Evolutionary conservation across 208 protist genomes (phyloP), one percentile per base, ranked within the genome.

Genomic region (Trypanosomatidae sp.): DNA sequence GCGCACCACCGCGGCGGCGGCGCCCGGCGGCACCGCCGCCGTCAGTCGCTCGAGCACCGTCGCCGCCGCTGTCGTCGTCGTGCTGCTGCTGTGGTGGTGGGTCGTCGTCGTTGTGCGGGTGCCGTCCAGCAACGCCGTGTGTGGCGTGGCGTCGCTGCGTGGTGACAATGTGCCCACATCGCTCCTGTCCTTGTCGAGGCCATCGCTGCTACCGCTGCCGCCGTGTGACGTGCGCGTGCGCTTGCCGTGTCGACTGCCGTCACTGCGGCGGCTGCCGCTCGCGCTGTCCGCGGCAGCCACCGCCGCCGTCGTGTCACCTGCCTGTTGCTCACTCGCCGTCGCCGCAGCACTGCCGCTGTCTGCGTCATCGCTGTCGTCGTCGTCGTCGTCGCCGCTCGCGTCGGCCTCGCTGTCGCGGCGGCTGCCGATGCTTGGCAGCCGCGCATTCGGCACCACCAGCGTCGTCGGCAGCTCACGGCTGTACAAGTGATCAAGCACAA

Each of bases 41-140:
- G 58, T 41, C 24, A 87, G 61, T 6, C 66, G 68, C 52, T 82
- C 67, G 20, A 59, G 56, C 23, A 78, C 66, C 0, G 71, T 85
- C 13, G 71, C 54, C 28, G n/a, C n/a, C n/a, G n/a, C n/a, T n/a
- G n/a, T n/a, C n/a, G n/a, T n/a, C n/a, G n/a, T n/a, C n/a, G n/a
- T n/a, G n/a, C n/a, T n/a, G n/a, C n/a, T n/a, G n/a, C n/a, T n/a
- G n/a, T n/a, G n/a, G n/a, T n/a, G n/a, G n/a, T n/a, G n/a, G n/a
- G n/a, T n/a, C n/a, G n/a, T n/a, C n/a, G n/a, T n/a, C n/a, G n/a
- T n/a, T n/a, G n/a, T n/a, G n/a, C n/a, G n/a, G n/a, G n/a, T n/a
- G n/a, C n/a, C n/a, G n/a, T n/a, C n/a, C n/a, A n/a, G n/a, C n/a
- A n/a, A n/a, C n/a, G n/a, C n/a, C n/a, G n/a, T n/a, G n/a, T n/a